Percentiles rank a stretch among this genome's conserved stretches.
These are phyloP conservation scores for Aspergillus phoenicis DNA, from an alignment of 2,329 filamentous ascomycete species.

Conservation along the genomic window DNA sequence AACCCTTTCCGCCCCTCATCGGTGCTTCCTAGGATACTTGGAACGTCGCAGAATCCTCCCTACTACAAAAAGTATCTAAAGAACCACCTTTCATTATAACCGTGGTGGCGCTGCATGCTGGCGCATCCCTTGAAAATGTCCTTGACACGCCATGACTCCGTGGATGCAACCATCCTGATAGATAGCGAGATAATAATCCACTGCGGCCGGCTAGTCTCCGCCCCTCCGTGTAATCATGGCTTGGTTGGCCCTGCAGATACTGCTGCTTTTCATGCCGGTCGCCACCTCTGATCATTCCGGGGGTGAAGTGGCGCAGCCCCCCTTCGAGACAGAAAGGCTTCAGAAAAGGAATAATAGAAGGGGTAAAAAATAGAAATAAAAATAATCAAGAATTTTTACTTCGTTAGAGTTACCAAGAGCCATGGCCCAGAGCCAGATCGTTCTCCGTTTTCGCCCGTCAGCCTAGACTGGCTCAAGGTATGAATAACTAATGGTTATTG, in stretches of 20 bases:
- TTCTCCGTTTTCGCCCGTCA: conserved; percentile 18
- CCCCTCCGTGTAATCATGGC: conserved; percentile 9
- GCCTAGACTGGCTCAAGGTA: neutral
- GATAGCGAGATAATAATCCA: conserved; percentile 4
- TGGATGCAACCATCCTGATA: conserved; percentile 18
- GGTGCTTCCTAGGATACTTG: neutral
- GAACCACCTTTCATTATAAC: neutral
- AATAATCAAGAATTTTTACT: neutral
- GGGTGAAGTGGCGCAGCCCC: conserved; percentile 23
- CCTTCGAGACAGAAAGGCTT: conserved; percentile 5
- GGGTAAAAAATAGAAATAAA: conserved; percentile 8
- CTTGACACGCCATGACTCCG: conserved; percentile 21
- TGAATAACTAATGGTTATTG: neutral
- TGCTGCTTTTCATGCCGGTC: conserved; percentile 21
- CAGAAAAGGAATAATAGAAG: conserved; percentile 4
- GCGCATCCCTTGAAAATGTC: neutral
- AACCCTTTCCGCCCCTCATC: neutral
- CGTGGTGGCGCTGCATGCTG: neutral
- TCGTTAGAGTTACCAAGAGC: conserved; percentile 15
- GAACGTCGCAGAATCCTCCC: neutral
- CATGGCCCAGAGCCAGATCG: conserved; percentile 8
- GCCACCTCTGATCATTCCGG: conserved; percentile 21
- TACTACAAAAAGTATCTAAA: neutral
- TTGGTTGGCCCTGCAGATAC: conserved; percentile 20
- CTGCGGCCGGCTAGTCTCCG: conserved; percentile 17